phyloP scores from a whole-genome alignment of 306 rosid genomes.

The Geum urbanum region DNA sequence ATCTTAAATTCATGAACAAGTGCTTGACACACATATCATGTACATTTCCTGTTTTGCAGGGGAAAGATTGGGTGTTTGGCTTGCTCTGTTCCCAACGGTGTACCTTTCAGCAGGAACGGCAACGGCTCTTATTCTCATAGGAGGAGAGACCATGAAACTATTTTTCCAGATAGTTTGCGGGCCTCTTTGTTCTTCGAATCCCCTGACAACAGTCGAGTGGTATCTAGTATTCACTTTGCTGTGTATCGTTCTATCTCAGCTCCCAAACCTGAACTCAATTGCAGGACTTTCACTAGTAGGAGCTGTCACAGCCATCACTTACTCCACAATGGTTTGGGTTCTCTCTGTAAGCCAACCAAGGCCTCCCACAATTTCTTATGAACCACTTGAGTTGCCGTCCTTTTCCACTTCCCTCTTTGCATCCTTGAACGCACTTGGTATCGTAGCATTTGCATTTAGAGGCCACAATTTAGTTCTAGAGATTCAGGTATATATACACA shows the following conservation, averaged over 20 bases:
- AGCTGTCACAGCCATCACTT: conserved; percentile 96
- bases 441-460: conserved; percentile 91
- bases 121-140: conserved; percentile 90
- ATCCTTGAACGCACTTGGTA: conserved; percentile 86
- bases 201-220: conserved; percentile 95
- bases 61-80: conserved; percentile 97
- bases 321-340: conserved; percentile 95
- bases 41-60: conserved; percentile 47
- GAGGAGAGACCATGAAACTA: conserved; percentile 98
- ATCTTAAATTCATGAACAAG: neutral
- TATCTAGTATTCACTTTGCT: conserved; percentile 92
- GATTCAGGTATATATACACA: conserved; percentile 56
- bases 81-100: conserved; percentile 88
- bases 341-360: conserved; percentile 89
- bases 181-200: conserved; percentile 80
- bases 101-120: conserved; percentile 99
- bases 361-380: conserved; percentile 79
- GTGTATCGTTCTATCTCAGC: conserved; percentile 90
- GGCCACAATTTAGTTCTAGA: conserved; percentile 90
- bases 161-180: conserved; percentile 96
- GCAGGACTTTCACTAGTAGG: conserved; percentile 96
- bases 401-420: conserved; percentile 65
- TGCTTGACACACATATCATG: neutral
- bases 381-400: conserved; percentile 56
- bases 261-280: conserved; percentile 94